These are phyloP conservation scores for Skeletonema potamos DNA, from an alignment of 108 stramenopile genomes.

Conservation along the genomic window DNA sequence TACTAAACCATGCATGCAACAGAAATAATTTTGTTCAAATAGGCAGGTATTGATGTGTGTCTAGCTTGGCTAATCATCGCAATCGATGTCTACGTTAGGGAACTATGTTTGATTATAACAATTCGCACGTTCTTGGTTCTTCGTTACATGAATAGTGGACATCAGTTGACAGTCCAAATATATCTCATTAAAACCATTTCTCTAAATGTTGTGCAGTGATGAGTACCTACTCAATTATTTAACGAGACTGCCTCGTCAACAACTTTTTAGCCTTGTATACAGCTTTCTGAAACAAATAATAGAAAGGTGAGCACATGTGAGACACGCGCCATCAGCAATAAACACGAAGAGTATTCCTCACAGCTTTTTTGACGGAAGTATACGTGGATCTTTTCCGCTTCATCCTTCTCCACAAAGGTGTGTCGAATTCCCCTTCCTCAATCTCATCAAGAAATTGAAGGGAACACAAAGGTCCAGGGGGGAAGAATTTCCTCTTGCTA, in stretches of 20 bases:
- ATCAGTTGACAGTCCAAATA: not conserved
- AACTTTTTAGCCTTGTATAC: not conserved
- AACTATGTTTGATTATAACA: not conserved
- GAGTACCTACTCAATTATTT: not conserved
- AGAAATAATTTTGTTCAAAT: not conserved
- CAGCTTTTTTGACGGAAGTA: not conserved
- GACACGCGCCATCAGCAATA: not conserved
- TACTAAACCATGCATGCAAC: not conserved
- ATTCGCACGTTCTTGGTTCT: not conserved
- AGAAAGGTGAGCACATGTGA: not conserved
- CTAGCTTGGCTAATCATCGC: too few relatives aligned
- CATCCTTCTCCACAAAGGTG: slow-evolving; percentile 19
- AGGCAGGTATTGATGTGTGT: too few relatives aligned
- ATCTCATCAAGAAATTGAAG: slow-evolving; percentile 24
- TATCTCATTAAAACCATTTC: not conserved
- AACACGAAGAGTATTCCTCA: not conserved
- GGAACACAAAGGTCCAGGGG: slow-evolving; percentile 23
- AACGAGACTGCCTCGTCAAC: not conserved
- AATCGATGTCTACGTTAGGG: not conserved
- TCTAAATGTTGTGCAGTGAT: not conserved
- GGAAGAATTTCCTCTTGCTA: slow-evolving; percentile 20
- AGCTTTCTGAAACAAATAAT: not conserved
- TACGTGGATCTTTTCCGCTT: slow-evolving; percentile 18
- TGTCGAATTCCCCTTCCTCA: slow-evolving; percentile 13
- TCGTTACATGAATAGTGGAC: not conserved